phyloP scores from a whole-genome alignment of 495 filamentous ascomycete species.

The Wilcoxina mikolae region DNA sequence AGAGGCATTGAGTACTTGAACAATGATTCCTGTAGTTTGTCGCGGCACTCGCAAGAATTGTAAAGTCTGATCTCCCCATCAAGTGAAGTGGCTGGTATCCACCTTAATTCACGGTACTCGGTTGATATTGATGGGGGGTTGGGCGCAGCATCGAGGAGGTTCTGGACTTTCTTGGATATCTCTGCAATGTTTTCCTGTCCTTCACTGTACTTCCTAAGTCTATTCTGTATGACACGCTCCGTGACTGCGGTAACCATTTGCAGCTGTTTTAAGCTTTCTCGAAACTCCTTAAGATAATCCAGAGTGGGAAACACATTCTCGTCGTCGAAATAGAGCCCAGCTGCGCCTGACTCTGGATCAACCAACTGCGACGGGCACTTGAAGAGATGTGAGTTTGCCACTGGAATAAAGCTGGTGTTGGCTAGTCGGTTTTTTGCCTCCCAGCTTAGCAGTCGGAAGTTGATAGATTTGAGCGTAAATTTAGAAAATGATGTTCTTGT shows the following conservation, averaged over 20 bases:
- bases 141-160: neutral
- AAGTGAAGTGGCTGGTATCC: conserved; percentile 18
- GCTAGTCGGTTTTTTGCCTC: conserved; percentile 11
- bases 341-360: neutral
- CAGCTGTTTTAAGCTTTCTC: neutral
- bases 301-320: conserved; percentile 10
- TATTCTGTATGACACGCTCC: conserved; percentile 8
- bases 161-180: neutral
- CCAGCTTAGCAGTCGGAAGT: neutral
- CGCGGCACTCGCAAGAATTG: conserved; percentile 17
- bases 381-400: neutral
- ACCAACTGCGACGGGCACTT: conserved; percentile 12
- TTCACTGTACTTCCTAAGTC: conserved; percentile 15
- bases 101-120: conserved; percentile 2
- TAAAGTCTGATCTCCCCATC: conserved; percentile 6
- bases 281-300: conserved; percentile 3
- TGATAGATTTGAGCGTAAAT: too few relatives aligned
- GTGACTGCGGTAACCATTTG: conserved; percentile 13
- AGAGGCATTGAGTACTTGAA: conserved; percentile 22
- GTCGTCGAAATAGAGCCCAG: conserved; percentile 16
- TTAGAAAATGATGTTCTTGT: conserved; percentile 13
- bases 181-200: neutral
- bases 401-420: conserved; percentile 21
- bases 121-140: conserved; percentile 1
- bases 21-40: neutral